phyloP scores from a whole-genome alignment of 257 asterid genomes.

The Schizonepeta tenuifolia region DNA sequence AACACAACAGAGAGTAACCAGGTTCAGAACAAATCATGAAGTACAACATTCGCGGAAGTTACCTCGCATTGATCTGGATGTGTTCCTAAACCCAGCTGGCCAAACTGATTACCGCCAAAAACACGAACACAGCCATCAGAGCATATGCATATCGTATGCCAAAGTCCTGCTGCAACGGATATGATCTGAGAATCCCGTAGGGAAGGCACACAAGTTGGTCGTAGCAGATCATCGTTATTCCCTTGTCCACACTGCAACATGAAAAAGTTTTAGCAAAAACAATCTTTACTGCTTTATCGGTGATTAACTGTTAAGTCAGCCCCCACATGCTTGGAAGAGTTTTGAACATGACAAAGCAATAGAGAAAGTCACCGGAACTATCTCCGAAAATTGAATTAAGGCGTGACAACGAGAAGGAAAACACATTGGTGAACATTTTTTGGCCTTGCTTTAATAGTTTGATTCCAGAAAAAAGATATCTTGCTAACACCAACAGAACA shows the following conservation, averaged over 20 bases:
- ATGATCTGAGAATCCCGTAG: constrained; percentile 49
- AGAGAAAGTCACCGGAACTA: neutral
- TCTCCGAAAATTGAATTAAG: neutral
- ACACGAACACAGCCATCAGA: constrained; percentile 58
- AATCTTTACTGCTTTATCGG: neutral
- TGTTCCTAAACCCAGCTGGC: constrained; percentile 77
- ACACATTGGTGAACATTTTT: neutral
- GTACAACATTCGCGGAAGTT: constrained; percentile 20
- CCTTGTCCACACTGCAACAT: constrained; percentile 79
- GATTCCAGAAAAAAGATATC: neutral
- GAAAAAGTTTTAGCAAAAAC: constrained; percentile 8
- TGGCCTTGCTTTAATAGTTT: neutral
- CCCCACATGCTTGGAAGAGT: neutral
- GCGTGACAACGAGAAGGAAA: neutral
- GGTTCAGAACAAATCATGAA: constrained; percentile 34
- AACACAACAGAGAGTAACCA: constrained; percentile 46
- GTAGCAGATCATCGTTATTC: constrained; percentile 58
- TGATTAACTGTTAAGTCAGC: neutral
- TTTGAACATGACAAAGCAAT: neutral
- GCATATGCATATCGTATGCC: constrained; percentile 71
- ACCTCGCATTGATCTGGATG: constrained; percentile 69
- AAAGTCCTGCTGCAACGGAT: constrained; percentile 75
- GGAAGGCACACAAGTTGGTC: constrained; percentile 64
- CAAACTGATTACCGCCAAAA: constrained; percentile 85
- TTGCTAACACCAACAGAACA: neutral